phyloP scores from a whole-genome alignment of 306 rosid species.

The Glycyrrhiza uralensis region DNA sequence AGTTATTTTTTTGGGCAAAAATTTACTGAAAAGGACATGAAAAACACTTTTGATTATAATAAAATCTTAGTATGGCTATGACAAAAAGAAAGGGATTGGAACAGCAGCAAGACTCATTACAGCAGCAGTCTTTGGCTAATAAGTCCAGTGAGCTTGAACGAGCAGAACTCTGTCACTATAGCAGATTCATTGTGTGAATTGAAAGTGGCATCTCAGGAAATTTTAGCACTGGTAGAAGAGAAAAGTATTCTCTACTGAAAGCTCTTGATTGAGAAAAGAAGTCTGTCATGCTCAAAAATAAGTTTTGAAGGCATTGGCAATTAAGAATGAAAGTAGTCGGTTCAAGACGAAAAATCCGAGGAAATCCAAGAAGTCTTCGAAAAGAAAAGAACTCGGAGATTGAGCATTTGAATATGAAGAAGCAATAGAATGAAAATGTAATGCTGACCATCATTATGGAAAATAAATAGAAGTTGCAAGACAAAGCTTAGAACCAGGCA shows the following conservation, averaged over 20 bases:
- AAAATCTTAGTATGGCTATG: slow-evolving; percentile 58
- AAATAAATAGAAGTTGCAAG: background rate
- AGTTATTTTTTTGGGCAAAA: background rate
- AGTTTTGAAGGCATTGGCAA: background rate
- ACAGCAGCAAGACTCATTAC: slow-evolving; percentile 54
- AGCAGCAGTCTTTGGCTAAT: slow-evolving; percentile 51
- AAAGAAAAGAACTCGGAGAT: slow-evolving; percentile 59
- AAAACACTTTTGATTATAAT: background rate
- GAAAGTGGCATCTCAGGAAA: slow-evolving; percentile 37
- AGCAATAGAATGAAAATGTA: slow-evolving; percentile 24
- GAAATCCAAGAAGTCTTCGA: slow-evolving; percentile 40
- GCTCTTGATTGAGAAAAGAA: background rate
- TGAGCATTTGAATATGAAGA: slow-evolving; percentile 50
- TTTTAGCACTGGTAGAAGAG: slow-evolving; percentile 41
- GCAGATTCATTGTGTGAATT: background rate
- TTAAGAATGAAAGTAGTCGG: slow-evolving; percentile 57
- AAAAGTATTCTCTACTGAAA: slow-evolving; percentile 41
- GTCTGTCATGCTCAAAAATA: background rate
- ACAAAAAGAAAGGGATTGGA: slow-evolving; percentile 70
- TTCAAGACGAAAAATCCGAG: slow-evolving; percentile 77
- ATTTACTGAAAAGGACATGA: background rate
- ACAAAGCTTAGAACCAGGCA: slow-evolving; percentile 10
- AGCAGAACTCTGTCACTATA: slow-evolving; percentile 5
- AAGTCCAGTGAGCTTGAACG: slow-evolving; percentile 44
- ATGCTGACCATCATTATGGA: background rate